Percentiles rank a stretch among this genome's conserved stretches.
Evolutionary conservation across 495 filamentous ascomycete genomes (phyloP).

Genomic region (Hyaloscypha hepaticicola): DNA sequence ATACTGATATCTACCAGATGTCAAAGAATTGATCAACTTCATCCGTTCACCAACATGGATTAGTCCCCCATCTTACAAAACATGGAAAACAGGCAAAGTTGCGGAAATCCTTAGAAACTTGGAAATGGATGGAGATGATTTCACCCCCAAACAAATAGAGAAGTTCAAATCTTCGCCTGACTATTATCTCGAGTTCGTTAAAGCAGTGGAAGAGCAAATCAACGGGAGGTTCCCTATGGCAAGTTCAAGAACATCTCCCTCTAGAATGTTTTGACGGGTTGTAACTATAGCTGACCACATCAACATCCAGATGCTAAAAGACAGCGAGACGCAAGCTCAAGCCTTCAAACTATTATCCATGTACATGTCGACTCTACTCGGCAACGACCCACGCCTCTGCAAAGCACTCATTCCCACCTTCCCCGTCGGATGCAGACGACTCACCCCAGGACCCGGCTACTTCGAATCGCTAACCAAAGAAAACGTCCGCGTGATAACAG

Average conservation of each 20-base stretch:
- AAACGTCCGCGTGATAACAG: conserved; percentile 61
- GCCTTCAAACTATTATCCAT: conserved; percentile 29
- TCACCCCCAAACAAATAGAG: conserved; percentile 44
- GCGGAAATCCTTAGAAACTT: conserved; percentile 31
- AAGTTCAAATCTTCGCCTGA: conserved; percentile 43
- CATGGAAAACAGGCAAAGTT: conserved; percentile 39
- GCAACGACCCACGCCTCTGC: conserved; percentile 32
- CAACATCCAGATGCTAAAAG: conserved; percentile 34
- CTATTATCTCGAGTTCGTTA: conserved; percentile 41
- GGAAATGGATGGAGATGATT: conserved; percentile 38
- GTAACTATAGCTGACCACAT: neutral
- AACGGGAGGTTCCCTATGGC: conserved; percentile 41
- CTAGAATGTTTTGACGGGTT: neutral
- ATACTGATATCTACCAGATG: conserved; percentile 46
- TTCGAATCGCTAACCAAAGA: conserved; percentile 59
- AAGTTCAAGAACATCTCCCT: conserved; percentile 5
- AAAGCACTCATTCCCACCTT: conserved; percentile 47
- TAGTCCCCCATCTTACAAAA: conserved; percentile 44
- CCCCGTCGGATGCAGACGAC: conserved; percentile 61
- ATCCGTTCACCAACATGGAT: conserved; percentile 67
- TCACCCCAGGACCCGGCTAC: conserved; percentile 69
- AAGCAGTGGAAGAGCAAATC: conserved; percentile 48
- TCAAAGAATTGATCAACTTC: conserved; percentile 58
- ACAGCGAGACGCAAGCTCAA: conserved; percentile 34
- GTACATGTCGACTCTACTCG: conserved; percentile 35